Evolutionary conservation across 2,329 filamentous ascomycete species (phyloP), one percentile per base, ranked within the genome.

Genomic region (Colletotrichum truncatum): DNA sequence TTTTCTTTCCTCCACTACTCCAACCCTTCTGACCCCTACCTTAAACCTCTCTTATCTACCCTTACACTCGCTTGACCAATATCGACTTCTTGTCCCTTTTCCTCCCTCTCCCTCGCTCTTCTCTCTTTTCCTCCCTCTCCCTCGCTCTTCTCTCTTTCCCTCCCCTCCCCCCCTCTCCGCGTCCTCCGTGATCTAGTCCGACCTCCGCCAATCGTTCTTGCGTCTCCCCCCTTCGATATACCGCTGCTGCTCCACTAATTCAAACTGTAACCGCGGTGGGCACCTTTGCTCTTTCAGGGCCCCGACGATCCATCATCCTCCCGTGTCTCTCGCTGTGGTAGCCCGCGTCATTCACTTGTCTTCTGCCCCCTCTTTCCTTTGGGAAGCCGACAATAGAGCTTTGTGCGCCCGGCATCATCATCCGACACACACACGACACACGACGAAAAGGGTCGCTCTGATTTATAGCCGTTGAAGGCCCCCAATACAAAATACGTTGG

Each of bases 321-420:
- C n/a, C 34, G 48, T 60, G 36, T 62, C 49, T 55, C 57, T 51
- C 57, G 63, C 41, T 55, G 32, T 26, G 21, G 41, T 28, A 45
- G 7, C 14, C 28, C 28, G 28, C 57, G 53, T 58, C 60, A 58
- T 43, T 36, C 26, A 21, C 48, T 34, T 32, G 26, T 48, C 21
- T 16, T 16, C 25, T 23, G 23, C 11, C 5, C 28, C 23, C 28
- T 30, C 43, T 46, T 21, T 18, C 18, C 43, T 64, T 59, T 48
- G 54, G 38, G 26, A 38, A 38, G 36, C 23, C 38, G 12, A 26
- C 11, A 7, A 14, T 23, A 25, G 21, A 21, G 38, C 49, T 56
- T 56, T 63, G 43, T 62, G 58, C 51, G 43, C 43, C 51, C 26
- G 23, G 16, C 12, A 48, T 43, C 49, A 51, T 14, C 28, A 1